Conservation (phyloP, 768 basidiomycete species). For the Lactarius akahatsu region DNA sequence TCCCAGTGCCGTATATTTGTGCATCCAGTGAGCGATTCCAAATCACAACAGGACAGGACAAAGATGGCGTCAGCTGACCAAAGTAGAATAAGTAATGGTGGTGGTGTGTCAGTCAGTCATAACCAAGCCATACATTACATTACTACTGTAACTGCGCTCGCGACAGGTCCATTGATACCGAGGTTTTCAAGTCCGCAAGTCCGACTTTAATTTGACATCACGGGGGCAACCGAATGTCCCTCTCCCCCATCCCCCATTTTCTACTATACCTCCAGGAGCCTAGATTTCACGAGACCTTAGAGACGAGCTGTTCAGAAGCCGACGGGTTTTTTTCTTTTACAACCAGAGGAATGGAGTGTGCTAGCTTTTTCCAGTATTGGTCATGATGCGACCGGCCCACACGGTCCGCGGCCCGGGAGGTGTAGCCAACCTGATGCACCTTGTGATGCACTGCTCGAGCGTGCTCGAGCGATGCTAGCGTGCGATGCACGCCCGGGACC, state of each 20-base stretch:
- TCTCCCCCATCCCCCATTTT: not conserved
- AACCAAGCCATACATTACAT: too few relatives aligned
- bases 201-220: constrained; percentile 10
- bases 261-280: not conserved
- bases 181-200: constrained; percentile 16
- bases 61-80: not conserved
- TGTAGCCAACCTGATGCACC: too few relatives aligned
- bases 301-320: not conserved
- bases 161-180: not conserved
- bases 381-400: not conserved
- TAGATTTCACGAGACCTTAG: not conserved
- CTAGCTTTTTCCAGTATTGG: not conserved
- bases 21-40: not conserved
- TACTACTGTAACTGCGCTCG: not conserved
- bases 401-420: not conserved
- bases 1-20: not conserved
- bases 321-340: not conserved
- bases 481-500: not conserved
- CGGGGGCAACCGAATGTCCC: constrained; percentile 1
- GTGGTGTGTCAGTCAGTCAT: too few relatives aligned
- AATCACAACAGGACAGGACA: not conserved
- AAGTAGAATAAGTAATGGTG: too few relatives aligned
- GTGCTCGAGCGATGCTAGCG: too few relatives aligned
- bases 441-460: too few relatives aligned
- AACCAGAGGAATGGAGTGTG: not conserved